Percentiles rank a stretch among this genome's conserved stretches.
Conservation (phyloP, 345 rosid species). For the Triadica sebifera region DNA sequence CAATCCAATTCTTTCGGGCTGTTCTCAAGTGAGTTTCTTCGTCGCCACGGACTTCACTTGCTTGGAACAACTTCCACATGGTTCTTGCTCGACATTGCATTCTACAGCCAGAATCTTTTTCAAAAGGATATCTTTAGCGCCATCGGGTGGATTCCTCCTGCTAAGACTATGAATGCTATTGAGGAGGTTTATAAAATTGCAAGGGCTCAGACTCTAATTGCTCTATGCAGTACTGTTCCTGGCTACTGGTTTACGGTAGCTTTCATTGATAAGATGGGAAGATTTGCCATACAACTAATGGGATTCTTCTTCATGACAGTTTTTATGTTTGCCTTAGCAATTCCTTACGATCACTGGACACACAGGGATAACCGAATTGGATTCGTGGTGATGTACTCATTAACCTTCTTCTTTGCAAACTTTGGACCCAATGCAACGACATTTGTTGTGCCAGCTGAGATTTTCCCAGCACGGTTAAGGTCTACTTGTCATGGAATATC, state of each 20-base stretch:
- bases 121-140: constrained; percentile 88
- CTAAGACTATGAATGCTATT: constrained; percentile 71
- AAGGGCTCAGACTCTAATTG: constrained; percentile 79
- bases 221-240: constrained; percentile 73
- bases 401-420: constrained; percentile 86
- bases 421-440: constrained; percentile 91
- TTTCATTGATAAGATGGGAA: constrained; percentile 60
- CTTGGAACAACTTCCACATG: constrained; percentile 80
- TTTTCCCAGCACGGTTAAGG: constrained; percentile 83
- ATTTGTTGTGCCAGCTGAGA: constrained; percentile 84
- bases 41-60: constrained; percentile 76
- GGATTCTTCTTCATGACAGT: constrained; percentile 94
- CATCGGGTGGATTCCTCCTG: constrained; percentile 77
- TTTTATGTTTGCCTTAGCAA: constrained; percentile 81
- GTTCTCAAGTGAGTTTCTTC: constrained; percentile 55
- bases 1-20: constrained; percentile 45
- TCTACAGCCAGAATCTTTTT: constrained; percentile 79
- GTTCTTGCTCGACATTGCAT: constrained; percentile 86
- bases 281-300: constrained; percentile 78
- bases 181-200: constrained; percentile 75
- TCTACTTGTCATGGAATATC: constrained; percentile 90
- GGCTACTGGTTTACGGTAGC: constrained; percentile 89
- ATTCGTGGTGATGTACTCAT: constrained; percentile 62
- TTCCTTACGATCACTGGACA: constrained; percentile 83
- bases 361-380: constrained; percentile 69